phyloP scores from a whole-genome alignment of 2,329 filamentous ascomycete genomes.

The Xylaria multiplex region DNA sequence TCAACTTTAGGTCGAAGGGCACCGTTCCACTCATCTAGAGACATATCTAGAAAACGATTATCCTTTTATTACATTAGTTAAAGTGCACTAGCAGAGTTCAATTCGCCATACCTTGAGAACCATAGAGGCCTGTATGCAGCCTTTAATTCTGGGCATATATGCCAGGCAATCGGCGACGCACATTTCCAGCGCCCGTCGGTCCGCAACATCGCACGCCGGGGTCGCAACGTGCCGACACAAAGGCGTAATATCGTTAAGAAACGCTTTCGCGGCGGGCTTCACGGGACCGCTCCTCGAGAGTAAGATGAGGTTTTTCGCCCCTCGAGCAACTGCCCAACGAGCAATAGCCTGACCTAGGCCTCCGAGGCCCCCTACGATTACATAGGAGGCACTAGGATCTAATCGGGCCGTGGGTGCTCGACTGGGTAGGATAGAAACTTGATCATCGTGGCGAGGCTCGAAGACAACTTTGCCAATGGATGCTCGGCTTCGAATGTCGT shows the following conservation, averaged over 20 bases:
- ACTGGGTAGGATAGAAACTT: slow-evolving; percentile 35
- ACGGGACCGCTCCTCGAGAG: slow-evolving; percentile 32
- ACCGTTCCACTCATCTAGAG: slow-evolving; percentile 50
- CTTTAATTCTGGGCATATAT: slow-evolving; percentile 52
- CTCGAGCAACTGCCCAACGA: slow-evolving; percentile 31
- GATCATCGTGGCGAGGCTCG: slow-evolving; percentile 34
- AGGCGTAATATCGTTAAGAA: slow-evolving; percentile 41
- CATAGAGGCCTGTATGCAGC: slow-evolving; percentile 58
- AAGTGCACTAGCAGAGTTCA: neutral
- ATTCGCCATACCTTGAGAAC: slow-evolving; percentile 46
- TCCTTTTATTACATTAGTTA: slow-evolving; percentile 38
- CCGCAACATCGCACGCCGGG: slow-evolving; percentile 47
- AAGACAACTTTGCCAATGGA: slow-evolving; percentile 39
- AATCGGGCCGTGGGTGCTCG: slow-evolving; percentile 23
- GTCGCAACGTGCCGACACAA: slow-evolving; percentile 42
- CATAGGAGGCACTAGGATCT: slow-evolving; percentile 40
- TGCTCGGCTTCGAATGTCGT: slow-evolving; percentile 35
- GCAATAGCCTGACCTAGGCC: slow-evolving; percentile 41
- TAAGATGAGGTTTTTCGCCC: slow-evolving; percentile 27
- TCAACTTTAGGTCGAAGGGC: slow-evolving; percentile 53
- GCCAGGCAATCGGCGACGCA: slow-evolving; percentile 38
- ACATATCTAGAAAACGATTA: slow-evolving; percentile 51
- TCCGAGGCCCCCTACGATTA: slow-evolving; percentile 47
- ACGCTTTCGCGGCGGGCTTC: slow-evolving; percentile 26
- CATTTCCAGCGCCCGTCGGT: slow-evolving; percentile 44